Evolutionary conservation across 2,329 filamentous ascomycete genomes (phyloP), one percentile per base, ranked within the genome.

Genomic region (Phyllachora maydis): DNA sequence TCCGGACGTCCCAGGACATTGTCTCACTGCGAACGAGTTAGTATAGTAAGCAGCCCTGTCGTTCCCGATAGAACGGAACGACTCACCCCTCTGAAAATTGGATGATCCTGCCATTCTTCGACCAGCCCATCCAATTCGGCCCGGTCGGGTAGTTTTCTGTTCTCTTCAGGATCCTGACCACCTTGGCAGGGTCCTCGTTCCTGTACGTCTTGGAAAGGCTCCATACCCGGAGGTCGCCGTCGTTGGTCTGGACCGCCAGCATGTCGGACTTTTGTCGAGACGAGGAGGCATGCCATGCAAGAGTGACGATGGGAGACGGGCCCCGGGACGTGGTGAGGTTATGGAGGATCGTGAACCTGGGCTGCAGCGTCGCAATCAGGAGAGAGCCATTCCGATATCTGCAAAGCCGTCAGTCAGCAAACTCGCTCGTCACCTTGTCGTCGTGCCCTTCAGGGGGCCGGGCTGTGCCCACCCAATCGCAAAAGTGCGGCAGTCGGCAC

Each of bases 71-170:
- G 14, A 23, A 14, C 11, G 18, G 7, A 26, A 18, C 12, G 16
- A 66, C 78, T 54, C 58, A 92, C 83, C 73, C 70, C 48, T 93
- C 81, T 4, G 78, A 76, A 47, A 71, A 83, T 48, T 98, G 88
- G 32, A 98, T 70, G 33, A 98, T 82, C 34, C 83, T 75, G 18
- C 88, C 88, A 52, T 92, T 95, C 51, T 93, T 95, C 0, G 88
- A 95, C 88, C 88, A 98, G 11, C 71, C 76, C 58, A 93, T 83
- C 88, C 88, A 98, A 43, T 91, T 92, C 18, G 78, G 74, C 2
- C 81, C 81, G 3, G 67, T 52, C 16, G 67, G 54, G 34, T 64
- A 70, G 33, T 70, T 70, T 30, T 92, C 82, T 6, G 70, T 70
- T 36, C 77, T 64, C 44, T 79, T 85, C 23, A 98, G 53, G 14